Evolutionary conservation across 768 basidiomycete genomes (phyloP).

Genomic region (Termitomyces sp.): DNA sequence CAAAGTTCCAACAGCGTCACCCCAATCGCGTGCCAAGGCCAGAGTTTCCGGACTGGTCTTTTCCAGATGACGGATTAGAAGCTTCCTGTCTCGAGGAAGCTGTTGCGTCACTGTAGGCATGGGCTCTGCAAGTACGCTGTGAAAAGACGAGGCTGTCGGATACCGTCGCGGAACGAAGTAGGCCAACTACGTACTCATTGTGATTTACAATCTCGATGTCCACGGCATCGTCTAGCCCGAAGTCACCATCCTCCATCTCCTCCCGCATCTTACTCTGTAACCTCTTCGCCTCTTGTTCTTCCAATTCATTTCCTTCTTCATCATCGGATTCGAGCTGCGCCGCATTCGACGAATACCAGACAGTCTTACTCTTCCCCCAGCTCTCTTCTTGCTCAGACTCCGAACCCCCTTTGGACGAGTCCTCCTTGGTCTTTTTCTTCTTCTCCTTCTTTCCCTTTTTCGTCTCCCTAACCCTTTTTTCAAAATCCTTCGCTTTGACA

Average conservation of each 20-base stretch:
- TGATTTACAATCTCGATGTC: slow-evolving; percentile 30
- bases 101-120: slow-evolving; percentile 27
- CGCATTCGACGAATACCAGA: slow-evolving; percentile 87
- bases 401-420: slow-evolving; percentile 24
- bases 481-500: slow-evolving; percentile 18
- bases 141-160: neutral
- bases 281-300: slow-evolving; percentile 81
- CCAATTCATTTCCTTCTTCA: slow-evolving; percentile 84
- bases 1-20: slow-evolving; percentile 56
- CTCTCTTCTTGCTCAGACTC: slow-evolving; percentile 55
- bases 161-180: neutral
- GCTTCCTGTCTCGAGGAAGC: slow-evolving; percentile 51
- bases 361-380: slow-evolving; percentile 78
- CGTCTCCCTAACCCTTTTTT: slow-evolving; percentile 13
- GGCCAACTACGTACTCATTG: slow-evolving; percentile 25
- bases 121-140: slow-evolving; percentile 35
- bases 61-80: slow-evolving; percentile 62
- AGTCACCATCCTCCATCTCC: slow-evolving; percentile 72
- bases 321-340: slow-evolving; percentile 77
- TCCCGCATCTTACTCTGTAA: slow-evolving; percentile 75
- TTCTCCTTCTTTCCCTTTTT: slow-evolving; percentile 16
- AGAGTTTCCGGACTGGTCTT: slow-evolving; percentile 74
- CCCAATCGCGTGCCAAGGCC: slow-evolving; percentile 82
- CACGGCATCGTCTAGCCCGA: slow-evolving; percentile 66
- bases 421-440: slow-evolving; percentile 14